A percentile compares a stretch with the other conserved stretches of the same genome.
Conservation (phyloP, 179 eudicot species). For the Sideroxylon spinosum region DNA sequence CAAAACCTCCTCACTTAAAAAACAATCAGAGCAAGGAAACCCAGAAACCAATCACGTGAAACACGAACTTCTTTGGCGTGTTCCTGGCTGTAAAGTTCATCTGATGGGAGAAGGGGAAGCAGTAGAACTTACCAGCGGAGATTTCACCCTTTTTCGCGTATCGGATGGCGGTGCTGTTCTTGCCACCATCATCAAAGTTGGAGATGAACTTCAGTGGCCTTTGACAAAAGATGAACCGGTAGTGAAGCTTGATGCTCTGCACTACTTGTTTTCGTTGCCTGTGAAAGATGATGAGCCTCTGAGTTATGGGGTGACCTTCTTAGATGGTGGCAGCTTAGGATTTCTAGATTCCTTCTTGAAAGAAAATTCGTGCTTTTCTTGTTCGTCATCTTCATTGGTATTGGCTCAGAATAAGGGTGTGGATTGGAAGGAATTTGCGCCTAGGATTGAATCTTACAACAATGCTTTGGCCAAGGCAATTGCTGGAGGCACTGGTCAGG, state of each 20-base stretch:
- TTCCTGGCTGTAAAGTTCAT: conserved; percentile 69
- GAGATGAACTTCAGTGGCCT: conserved; percentile 79
- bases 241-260: conserved; percentile 65
- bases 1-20: background rate
- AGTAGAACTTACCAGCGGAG: conserved; percentile 56
- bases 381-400: conserved; percentile 23
- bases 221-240: conserved; percentile 91
- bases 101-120: conserved; percentile 77
- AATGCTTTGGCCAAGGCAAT: background rate
- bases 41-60: conserved; percentile 27
- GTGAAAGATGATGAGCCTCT: conserved; percentile 55
- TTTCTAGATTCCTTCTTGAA: conserved; percentile 52
- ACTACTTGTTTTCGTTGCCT: conserved; percentile 74
- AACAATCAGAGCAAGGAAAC: background rate
- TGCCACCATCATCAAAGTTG: conserved; percentile 69
- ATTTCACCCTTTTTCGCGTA: conserved; percentile 45
- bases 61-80: conserved; percentile 45
- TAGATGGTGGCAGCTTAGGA: conserved; percentile 31
- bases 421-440: conserved; percentile 48
- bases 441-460: background rate
- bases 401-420: conserved; percentile 33
- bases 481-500: background rate
- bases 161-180: conserved; percentile 47
- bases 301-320: conserved; percentile 75
- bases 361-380: conserved; percentile 63